Conservation (phyloP, 2,329 filamentous ascomycete species). For the Didymella lethalis region DNA sequence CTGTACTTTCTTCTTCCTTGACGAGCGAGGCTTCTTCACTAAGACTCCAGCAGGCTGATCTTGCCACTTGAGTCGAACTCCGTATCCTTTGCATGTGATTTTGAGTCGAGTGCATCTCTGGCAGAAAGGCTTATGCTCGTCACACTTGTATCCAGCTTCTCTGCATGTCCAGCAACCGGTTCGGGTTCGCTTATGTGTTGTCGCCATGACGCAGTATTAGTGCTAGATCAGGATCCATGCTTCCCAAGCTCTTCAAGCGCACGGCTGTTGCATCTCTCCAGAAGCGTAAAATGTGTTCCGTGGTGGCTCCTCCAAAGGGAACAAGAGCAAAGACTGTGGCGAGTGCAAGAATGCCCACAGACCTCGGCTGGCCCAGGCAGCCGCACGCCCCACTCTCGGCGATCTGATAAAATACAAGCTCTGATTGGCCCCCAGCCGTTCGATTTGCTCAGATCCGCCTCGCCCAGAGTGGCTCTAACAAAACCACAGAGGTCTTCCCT, state of each 20-base stretch:
- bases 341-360: neutral
- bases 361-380: conserved; percentile 13
- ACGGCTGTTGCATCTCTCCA: neutral
- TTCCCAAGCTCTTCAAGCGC: conserved; percentile 1
- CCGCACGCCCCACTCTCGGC: conserved; percentile 12
- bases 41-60: conserved; percentile 25
- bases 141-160: conserved; percentile 46
- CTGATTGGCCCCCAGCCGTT: neutral
- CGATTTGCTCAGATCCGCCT: no score
- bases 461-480: no score
- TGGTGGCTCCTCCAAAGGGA: neutral
- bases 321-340: neutral
- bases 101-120: conserved; percentile 39
- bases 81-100: conserved; percentile 44
- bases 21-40: conserved; percentile 26
- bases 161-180: conserved; percentile 47
- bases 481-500: no score
- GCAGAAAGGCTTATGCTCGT: conserved; percentile 42
- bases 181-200: conserved; percentile 39
- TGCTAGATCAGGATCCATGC: conserved; percentile 6
- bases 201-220: conserved; percentile 19
- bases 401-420: neutral
- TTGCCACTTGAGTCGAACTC: conserved; percentile 42
- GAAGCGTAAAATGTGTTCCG: neutral
- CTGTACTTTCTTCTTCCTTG: conserved; percentile 25